Conservation (phyloP, 345 rosid species). For the Euphorbia tirucalli region DNA sequence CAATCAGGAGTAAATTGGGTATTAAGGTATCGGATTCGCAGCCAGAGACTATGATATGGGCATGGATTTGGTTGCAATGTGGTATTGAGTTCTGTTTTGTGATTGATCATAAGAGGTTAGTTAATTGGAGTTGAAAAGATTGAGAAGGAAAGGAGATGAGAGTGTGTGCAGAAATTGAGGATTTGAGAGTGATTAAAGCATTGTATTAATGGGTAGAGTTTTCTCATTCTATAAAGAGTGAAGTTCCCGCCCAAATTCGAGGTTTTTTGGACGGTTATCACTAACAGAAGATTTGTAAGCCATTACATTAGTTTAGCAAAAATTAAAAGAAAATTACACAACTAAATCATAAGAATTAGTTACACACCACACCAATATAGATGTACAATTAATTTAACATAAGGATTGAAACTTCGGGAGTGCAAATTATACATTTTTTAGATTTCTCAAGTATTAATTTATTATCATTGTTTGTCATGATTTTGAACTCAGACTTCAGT, state of each 20-base stretch:
- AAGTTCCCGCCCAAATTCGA: not conserved
- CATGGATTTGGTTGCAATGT: conserved; percentile 40
- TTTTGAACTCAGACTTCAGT: no score
- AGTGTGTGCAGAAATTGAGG: conserved; percentile 19
- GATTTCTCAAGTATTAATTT: no score
- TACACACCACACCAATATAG: no score
- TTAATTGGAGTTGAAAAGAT: conserved; percentile 23
- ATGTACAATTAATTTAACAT: no score
- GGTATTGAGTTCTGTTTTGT: conserved; percentile 21
- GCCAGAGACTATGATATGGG: conserved; percentile 43
- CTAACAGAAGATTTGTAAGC: no score
- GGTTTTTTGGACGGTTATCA: no score
- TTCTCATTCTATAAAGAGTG: conserved; percentile 9
- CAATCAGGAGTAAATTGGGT: conserved; percentile 40
- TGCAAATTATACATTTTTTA: no score
- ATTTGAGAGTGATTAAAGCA: not conserved
- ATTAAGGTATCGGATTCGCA: conserved; percentile 43
- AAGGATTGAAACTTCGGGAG: no score
- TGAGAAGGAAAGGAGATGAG: conserved; percentile 14
- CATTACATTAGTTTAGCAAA: no score
- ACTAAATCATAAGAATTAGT: no score
- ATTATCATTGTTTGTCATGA: no score
- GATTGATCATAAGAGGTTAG: conserved; percentile 40
- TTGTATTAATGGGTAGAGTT: not conserved
- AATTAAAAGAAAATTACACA: no score